Evolutionary conservation across 371 early-diverging fungal genomes (phyloP).

Genomic region (Haplosporangium sp.): DNA sequence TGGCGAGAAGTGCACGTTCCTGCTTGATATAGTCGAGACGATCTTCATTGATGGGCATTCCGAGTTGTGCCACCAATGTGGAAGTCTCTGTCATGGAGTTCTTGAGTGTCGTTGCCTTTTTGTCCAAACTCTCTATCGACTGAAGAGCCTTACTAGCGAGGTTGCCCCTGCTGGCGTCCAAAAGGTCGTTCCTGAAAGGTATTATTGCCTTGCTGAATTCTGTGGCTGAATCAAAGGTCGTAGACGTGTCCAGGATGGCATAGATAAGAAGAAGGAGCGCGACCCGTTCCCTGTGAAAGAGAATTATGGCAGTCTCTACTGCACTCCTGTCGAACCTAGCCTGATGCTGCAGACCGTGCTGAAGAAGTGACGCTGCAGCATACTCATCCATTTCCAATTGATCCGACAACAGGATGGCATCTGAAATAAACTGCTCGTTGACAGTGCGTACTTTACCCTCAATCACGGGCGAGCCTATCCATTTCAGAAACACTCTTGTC

Average conservation of each 20-base stretch:
- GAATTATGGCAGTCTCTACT: constrained; percentile 74
- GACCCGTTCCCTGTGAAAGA: constrained; percentile 78
- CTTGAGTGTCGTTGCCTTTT: constrained; percentile 55
- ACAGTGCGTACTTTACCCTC: constrained; percentile 56
- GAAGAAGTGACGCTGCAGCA: constrained; percentile 78
- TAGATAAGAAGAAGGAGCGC: constrained; percentile 71
- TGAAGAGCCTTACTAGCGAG: constrained; percentile 59
- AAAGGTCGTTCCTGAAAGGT: constrained; percentile 53
- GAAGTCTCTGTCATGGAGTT: constrained; percentile 49
- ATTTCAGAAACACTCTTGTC: not conserved
- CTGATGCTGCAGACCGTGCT: constrained; percentile 66
- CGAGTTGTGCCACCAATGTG: constrained; percentile 44
- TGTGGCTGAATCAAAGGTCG: constrained; percentile 58
- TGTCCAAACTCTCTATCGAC: constrained; percentile 59
- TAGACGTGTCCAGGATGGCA: constrained; percentile 68
- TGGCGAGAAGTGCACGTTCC: constrained; percentile 65
- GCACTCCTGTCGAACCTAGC: constrained; percentile 66
- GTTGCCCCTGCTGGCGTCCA: constrained; percentile 27
- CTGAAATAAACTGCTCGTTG: constrained; percentile 76
- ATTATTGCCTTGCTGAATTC: constrained; percentile 59
- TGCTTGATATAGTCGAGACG: constrained; percentile 64
- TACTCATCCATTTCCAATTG: constrained; percentile 85
- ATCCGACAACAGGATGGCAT: constrained; percentile 78
- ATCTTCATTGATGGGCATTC: constrained; percentile 51
- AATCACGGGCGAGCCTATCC: constrained; percentile 41